Percentiles rank a stretch among this genome's conserved stretches.
phyloP scores from a whole-genome alignment of 768 basidiomycete species.

The Psilocybe cyanescens region DNA sequence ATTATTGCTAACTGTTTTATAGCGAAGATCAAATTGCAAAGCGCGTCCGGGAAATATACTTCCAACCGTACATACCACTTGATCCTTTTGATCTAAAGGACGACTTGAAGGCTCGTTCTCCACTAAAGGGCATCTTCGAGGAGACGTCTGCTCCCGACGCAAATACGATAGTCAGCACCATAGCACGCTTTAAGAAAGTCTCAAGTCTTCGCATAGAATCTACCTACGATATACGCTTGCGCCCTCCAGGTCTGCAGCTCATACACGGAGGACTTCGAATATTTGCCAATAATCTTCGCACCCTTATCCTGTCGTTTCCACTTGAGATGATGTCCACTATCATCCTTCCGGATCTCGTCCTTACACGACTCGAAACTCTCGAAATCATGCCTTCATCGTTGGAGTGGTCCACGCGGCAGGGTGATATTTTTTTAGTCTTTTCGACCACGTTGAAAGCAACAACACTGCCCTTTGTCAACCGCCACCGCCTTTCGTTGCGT shows the following conservation, averaged over 20 bases:
- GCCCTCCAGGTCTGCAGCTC: neutral
- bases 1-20: neutral
- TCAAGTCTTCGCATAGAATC: neutral
- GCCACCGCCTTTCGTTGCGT: neutral
- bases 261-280: neutral
- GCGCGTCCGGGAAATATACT: neutral
- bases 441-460: neutral
- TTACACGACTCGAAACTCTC: neutral
- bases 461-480: neutral
- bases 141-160: neutral
- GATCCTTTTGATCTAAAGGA: neutral
- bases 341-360: neutral
- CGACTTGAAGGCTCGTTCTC: neutral
- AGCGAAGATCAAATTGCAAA: neutral
- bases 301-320: neutral
- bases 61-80: neutral
- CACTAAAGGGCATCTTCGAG: neutral
- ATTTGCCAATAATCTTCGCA: neutral
- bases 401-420: neutral
- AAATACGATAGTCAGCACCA: neutral
- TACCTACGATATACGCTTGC: neutral
- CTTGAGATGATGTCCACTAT: neutral
- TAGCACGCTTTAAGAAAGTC: neutral
- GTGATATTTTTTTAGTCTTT: neutral
- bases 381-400: neutral